Conservation (phyloP, 1,284 basidiomycete species). For the Trichosporon faecale region DNA sequence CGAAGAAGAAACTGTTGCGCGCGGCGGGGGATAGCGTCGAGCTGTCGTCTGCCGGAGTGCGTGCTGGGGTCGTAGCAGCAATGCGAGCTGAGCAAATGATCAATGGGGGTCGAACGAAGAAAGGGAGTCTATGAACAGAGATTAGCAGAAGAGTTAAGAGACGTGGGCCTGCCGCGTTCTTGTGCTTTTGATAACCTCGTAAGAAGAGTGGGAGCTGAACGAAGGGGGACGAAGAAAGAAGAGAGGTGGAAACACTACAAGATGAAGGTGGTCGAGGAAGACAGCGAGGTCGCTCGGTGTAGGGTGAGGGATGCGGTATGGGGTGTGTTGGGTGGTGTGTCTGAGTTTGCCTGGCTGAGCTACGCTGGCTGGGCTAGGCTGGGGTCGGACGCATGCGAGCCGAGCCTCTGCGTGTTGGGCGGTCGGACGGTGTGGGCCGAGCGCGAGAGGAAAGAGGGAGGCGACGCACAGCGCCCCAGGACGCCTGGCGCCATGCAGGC, state of each 20-base stretch:
- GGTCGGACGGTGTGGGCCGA: not conserved
- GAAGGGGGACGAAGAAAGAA: conserved; percentile 7
- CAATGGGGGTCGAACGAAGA: not conserved
- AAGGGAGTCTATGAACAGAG: conserved; percentile 15
- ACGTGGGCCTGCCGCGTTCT: conserved; percentile 10
- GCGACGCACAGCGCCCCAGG: conserved; percentile 6
- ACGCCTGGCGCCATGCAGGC: not conserved
- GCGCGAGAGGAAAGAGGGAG: not conserved
- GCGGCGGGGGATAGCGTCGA: not conserved
- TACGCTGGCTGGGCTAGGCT: not conserved
- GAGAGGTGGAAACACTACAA: conserved; percentile 6
- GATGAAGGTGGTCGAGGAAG: conserved; percentile 7
- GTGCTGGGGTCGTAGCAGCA: not conserved
- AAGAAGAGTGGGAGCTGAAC: conserved; percentile 7
- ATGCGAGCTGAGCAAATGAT: not conserved
- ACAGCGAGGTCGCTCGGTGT: conserved; percentile 1
- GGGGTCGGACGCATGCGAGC: not conserved
- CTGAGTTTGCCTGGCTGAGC: not conserved
- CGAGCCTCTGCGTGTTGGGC: not conserved
- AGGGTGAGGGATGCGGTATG: conserved; percentile 6
- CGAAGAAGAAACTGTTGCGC: not conserved
- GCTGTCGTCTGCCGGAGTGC: not conserved
- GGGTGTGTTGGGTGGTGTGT: conserved; percentile 9
- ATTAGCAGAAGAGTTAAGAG: conserved; percentile 5
- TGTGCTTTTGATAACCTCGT: conserved; percentile 12